Evolutionary conservation across 2,329 filamentous ascomycete genomes (phyloP), one percentile per base, ranked within the genome.

Genomic region (Scedosporium boydii): DNA sequence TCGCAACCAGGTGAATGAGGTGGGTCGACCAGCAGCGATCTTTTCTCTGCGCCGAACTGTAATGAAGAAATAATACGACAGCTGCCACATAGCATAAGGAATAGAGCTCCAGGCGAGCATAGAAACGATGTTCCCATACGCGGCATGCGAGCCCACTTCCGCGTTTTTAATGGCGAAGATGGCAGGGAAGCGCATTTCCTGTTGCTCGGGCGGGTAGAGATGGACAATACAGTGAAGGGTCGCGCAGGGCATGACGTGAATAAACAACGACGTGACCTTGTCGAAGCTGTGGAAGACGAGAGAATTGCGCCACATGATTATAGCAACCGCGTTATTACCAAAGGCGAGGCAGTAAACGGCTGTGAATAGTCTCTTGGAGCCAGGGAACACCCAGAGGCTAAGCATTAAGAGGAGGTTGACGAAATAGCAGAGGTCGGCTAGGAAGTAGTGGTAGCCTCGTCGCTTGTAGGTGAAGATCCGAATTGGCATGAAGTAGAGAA

Each of bases 291-390:
- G 95, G 74, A 99, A 99, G 57, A 99, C 95, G 71, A 99, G 84
- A 38, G 93, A 97, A 74, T 99, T 99, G 66, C 95, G 87, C 95
- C 95, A 99, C 93, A 99, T 95, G 72, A 95, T 92, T 73, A 99
- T 98, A 12, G 95, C 95, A 57, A 97, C 87, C 21, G 95, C 95
- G 72, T 99, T 99, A 76, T 99, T 99, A 66, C 95, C 95, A 71
- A 91, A 96, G 9, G 93, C 90, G 41, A 99, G 80, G 70, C 95
- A 98, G 75, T 93, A 99, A 0, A 91, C 88, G 67, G 91, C 87
- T 66, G 96, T 95, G 74, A 99, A 93, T 16, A 99, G 82, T 55
- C 93, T 87, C 75, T 96, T 96, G 12, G 93, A 97, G 60, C 83
- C 78, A 0, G 95, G 95, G 70, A 98, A 97, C 41, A 89, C 81